Evolutionary conservation across 257 asterid species (phyloP), one percentile per base, ranked within the genome.

Genomic region (Datura wrightii): DNA sequence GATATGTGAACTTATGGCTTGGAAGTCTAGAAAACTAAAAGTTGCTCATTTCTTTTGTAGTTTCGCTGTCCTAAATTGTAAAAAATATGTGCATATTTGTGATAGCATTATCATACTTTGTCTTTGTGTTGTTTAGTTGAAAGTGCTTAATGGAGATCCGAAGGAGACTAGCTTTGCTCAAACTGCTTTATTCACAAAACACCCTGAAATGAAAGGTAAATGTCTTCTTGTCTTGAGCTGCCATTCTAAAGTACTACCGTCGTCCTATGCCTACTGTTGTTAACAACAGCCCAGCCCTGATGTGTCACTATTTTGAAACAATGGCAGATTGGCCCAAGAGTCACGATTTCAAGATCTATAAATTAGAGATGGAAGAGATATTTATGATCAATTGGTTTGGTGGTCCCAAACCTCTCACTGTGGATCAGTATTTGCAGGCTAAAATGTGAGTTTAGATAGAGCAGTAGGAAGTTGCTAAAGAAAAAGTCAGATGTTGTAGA

Each of bases 381-480:
- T 94, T 96, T 87, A 72, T 96, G 92, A 90, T 96, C 83, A 96
- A 94, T 83, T 96, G 97, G 97, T 96, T 84, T n/a, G 99, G 99
- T 31, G 99, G 98, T 62, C 94, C 98, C 56, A 93, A 94, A 91
- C 98, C 99, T 82, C 91, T 96, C 83, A 94, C 99, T 0, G 97
- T 92, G 89, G 97, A 93, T 78, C 93, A 94, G 69, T 96, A 96
- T 89, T 89, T 96, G 86, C 83, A 89, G 18, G 89, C 88, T 56
- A 82, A 86, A 79, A 82, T 88, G 94, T 90, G 89, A 96, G 93
- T 90, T 69, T 85, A 60, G 90, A 94, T 81, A 55, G 79, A 66
- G 62, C 55, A 52, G 55, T 50, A 50, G 34, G 44, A 31, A 52
- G 16, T 31, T 14, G 82, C 48, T 52, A 78, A 31, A 78, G 31